Evolutionary conservation across 108 stramenopile species (phyloP).

Genomic region (Nitzschia inconspicua): DNA sequence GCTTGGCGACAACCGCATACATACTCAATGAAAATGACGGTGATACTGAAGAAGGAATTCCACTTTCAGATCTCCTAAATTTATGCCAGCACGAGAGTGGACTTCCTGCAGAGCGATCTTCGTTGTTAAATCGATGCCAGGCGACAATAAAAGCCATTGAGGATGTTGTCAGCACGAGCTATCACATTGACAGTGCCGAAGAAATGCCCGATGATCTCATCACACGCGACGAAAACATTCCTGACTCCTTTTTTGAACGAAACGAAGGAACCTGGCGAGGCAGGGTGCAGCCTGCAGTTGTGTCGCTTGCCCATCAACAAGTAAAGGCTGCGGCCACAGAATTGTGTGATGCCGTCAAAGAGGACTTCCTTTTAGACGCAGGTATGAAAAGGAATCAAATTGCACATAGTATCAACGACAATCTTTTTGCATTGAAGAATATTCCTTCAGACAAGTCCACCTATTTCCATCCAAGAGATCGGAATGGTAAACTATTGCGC

Average conservation of each 20-base stretch:
- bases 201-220: background rate
- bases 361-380: conserved; percentile 60
- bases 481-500: conserved; percentile 76
- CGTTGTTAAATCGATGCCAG: conserved; percentile 37
- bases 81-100: conserved; percentile 68
- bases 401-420: conserved; percentile 84
- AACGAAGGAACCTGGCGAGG: conserved; percentile 80
- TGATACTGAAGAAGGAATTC: background rate
- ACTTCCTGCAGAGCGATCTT: conserved; percentile 30
- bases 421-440: conserved; percentile 71
- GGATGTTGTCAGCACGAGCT: conserved; percentile 46
- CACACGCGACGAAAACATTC: conserved; percentile 29
- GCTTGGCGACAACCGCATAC: conserved; percentile 45
- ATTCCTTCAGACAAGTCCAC: conserved; percentile 36
- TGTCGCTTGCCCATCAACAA: conserved; percentile 33
- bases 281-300: conserved; percentile 45
- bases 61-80: conserved; percentile 21
- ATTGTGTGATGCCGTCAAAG: conserved; percentile 49
- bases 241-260: conserved; percentile 57
- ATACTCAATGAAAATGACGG: conserved; percentile 18
- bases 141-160: conserved; percentile 54
- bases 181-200: conserved; percentile 32
- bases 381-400: conserved; percentile 28
- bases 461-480: conserved; percentile 81
- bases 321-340: conserved; percentile 44